Conservation (phyloP, 2,329 filamentous ascomycete species). For the Microcyclosporella mali region DNA sequence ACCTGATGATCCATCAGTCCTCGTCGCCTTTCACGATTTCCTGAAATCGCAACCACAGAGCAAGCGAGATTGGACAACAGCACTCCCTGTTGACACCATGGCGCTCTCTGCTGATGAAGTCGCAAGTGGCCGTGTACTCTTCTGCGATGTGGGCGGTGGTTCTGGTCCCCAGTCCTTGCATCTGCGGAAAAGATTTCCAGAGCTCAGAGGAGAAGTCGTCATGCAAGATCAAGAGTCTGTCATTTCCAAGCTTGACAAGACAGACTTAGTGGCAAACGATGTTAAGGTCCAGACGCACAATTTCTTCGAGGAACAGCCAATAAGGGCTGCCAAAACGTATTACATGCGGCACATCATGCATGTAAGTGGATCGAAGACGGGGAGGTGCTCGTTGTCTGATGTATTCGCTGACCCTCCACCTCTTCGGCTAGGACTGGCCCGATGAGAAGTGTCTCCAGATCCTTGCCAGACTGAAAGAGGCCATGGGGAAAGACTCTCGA, state of each 20-base stretch:
- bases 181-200: constrained; percentile 6
- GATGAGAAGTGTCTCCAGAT: constrained; percentile 16
- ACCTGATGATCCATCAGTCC: constrained; percentile 3
- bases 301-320: constrained; percentile 10
- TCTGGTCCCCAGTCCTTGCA: constrained; percentile 7
- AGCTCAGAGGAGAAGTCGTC: constrained; percentile 10
- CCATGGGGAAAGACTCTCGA: constrained; percentile 11
- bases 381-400: no score
- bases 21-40: constrained; percentile 7
- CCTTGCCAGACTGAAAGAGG: constrained; percentile 10
- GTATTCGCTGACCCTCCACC: no score
- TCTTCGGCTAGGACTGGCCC: no score
- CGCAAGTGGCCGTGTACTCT: constrained; percentile 3
- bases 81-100: constrained; percentile 6
- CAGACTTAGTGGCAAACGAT: not conserved
- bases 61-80: constrained; percentile 2
- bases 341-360: constrained; percentile 20
- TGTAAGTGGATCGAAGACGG: no score
- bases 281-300: constrained; percentile 4
- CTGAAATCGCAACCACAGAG: constrained; percentile 5
- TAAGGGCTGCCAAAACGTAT: constrained; percentile 25
- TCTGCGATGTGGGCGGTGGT: constrained; percentile 17
- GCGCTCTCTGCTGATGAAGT: constrained; percentile 1
- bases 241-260: not conserved
- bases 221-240: constrained; percentile 13